Percentiles rank a stretch among this genome's conserved stretches.
Conservation (phyloP, 805 yeast genomes). For the Saturnispora serradocipensis region DNA sequence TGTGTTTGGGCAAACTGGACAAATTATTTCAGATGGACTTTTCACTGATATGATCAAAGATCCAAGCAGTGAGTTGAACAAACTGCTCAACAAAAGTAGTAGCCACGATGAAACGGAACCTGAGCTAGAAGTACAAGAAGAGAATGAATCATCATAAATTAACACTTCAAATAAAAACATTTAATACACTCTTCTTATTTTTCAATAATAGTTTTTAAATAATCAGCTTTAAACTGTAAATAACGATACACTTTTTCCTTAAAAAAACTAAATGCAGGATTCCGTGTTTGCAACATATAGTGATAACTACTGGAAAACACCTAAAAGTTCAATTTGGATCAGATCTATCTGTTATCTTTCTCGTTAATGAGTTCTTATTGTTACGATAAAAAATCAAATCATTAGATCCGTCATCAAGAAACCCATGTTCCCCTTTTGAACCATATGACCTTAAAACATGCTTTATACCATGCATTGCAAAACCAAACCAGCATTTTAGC, state of each 20-base stretch:
- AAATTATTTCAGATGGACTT: conserved; percentile 62
- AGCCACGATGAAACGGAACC: conserved; percentile 21
- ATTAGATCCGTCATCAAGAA: conserved; percentile 25
- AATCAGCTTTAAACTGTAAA: not conserved
- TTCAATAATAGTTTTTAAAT: not conserved
- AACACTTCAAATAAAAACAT: not conserved
- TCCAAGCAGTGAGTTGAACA: conserved; percentile 37
- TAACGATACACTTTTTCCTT: not conserved
- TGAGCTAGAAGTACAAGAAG: conserved; percentile 10
- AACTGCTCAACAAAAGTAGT: conserved; percentile 29
- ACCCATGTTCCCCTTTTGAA: conserved; percentile 20
- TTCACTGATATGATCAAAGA: conserved; percentile 43
- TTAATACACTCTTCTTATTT: not conserved
- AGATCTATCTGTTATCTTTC: conserved; percentile 25
- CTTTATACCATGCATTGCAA: conserved; percentile 22
- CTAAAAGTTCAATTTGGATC: conserved; percentile 17
- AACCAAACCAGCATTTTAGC: conserved; percentile 18
- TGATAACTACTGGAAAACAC: no score
- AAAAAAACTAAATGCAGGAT: no score
- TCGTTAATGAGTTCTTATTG: conserved; percentile 16
- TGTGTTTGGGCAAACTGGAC: conserved; percentile 62
- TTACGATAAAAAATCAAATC: conserved; percentile 16
- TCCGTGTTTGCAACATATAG: not conserved
- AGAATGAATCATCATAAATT: conserved; percentile 3
- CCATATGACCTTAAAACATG: conserved; percentile 24